Conservation (phyloP, 352 stramenopile genomes). For the Phytophthora colocasiae region DNA sequence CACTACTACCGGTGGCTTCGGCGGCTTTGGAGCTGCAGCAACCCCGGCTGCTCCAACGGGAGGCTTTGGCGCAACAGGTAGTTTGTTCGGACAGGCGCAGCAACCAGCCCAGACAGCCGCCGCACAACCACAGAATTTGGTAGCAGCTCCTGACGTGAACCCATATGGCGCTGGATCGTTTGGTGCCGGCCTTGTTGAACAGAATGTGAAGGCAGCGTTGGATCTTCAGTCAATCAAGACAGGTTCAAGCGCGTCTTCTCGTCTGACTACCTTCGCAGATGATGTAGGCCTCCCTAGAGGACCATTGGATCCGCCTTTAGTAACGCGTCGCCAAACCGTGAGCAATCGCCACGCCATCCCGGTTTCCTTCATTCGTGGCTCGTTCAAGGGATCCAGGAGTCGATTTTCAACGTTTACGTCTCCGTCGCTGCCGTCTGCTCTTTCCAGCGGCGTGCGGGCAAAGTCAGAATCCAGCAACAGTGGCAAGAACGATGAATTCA, state of each 20-base stretch:
- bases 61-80: conserved; percentile 42
- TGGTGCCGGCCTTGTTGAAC: conserved; percentile 63
- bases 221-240: conserved; percentile 68
- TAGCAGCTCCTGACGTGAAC: conserved; percentile 65
- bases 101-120: conserved; percentile 37
- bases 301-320: conserved; percentile 57
- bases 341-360: conserved; percentile 62
- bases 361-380: conserved; percentile 77
- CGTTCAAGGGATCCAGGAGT: conserved; percentile 78
- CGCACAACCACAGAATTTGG: conserved; percentile 54
- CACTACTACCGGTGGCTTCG: conserved; percentile 48
- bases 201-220: conserved; percentile 69
- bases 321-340: conserved; percentile 64
- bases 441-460: conserved; percentile 26
- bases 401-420: conserved; percentile 64
- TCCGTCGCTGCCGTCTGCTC: conserved; percentile 22
- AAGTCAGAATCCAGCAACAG: conserved; percentile 21
- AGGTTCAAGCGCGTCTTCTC: conserved; percentile 52
- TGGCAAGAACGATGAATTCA: conserved; percentile 61
- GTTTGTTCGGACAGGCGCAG: conserved; percentile 44
- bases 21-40: conserved; percentile 47
- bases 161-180: conserved; percentile 64
- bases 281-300: conserved; percentile 77
- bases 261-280: conserved; percentile 66
- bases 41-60: conserved; percentile 37